Percentiles rank a stretch among this genome's conserved stretches.
Conservation (phyloP, 495 filamentous ascomycete genomes). For the Terfezia boudieri region DNA sequence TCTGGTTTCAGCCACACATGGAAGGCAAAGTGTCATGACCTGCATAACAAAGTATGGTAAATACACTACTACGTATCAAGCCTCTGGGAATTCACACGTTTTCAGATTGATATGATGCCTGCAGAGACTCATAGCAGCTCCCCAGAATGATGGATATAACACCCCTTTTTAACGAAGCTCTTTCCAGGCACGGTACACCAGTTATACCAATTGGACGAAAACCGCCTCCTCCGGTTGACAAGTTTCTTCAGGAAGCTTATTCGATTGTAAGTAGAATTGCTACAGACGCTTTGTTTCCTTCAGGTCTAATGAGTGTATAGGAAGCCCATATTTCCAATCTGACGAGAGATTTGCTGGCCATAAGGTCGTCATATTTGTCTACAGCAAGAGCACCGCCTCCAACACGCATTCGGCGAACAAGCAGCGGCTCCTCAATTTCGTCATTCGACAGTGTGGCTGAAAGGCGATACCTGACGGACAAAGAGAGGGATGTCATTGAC, state of each 20-base stretch:
- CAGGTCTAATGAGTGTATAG: conserved; percentile 25
- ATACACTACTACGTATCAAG: too few species aligned
- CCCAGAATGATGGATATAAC: conserved; percentile 33
- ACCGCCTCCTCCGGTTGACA: conserved; percentile 36
- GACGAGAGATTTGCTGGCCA: conserved; percentile 49
- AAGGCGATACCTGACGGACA: conserved; percentile 33
- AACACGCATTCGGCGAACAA: conserved; percentile 27
- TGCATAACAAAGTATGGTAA: too few species aligned
- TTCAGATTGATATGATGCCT: too few species aligned
- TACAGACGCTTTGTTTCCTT: conserved; percentile 1
- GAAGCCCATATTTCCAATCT: conserved; percentile 67
- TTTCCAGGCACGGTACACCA: conserved; percentile 33
- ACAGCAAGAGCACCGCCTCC: conserved; percentile 27
- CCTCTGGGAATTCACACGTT: too few species aligned
- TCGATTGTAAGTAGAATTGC: conserved; percentile 43
- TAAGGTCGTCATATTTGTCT: conserved; percentile 81
- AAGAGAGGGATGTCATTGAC: conserved; percentile 60
- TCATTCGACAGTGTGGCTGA: conserved; percentile 20
- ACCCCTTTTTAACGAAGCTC: conserved; percentile 41
- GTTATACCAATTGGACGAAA: conserved; percentile 23
- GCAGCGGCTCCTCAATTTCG: conserved; percentile 20
- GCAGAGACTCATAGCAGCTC: too few species aligned
- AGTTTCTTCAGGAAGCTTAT: conserved; percentile 90
- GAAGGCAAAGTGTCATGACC: too few species aligned
- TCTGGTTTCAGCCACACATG: too few species aligned